A percentile compares a stretch with the other conserved stretches of the same genome.
These are phyloP conservation scores for Fragaria nilgerrensis DNA, from an alignment of 306 rosid species.

Conservation along the genomic window DNA sequence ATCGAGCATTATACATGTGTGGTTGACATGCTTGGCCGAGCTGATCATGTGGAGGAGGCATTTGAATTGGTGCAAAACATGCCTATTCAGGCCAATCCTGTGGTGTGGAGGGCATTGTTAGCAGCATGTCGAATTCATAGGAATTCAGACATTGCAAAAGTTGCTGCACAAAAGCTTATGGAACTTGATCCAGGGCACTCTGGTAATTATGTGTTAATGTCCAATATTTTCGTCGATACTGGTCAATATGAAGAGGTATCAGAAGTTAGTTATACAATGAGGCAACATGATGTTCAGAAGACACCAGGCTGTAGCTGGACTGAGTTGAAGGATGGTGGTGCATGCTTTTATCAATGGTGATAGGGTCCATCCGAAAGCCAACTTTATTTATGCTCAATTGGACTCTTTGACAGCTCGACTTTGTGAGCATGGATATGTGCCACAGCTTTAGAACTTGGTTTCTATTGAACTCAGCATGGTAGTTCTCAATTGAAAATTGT, in stretches of 20 bases:
- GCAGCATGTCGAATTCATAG: constrained; percentile 71
- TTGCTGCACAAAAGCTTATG: constrained; percentile 52
- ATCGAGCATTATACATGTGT: constrained; percentile 81
- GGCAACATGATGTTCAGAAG: constrained; percentile 68
- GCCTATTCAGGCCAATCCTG: constrained; percentile 61
- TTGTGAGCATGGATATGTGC: constrained; percentile 53
- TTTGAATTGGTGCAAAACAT: constrained; percentile 46
- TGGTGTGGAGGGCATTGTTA: constrained; percentile 79
- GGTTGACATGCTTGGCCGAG: constrained; percentile 83
- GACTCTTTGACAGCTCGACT: constrained; percentile 64
- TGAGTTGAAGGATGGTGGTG: constrained; percentile 71
- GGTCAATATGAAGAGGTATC: constrained; percentile 72
- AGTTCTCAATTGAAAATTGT: not conserved
- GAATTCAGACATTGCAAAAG: constrained; percentile 57
- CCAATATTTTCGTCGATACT: constrained; percentile 60
- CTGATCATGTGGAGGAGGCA: constrained; percentile 62
- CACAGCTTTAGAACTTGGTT: constrained; percentile 29
- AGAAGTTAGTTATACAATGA: constrained; percentile 66
- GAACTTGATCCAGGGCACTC: constrained; percentile 71
- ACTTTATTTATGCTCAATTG: constrained; percentile 52
- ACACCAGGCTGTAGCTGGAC: constrained; percentile 86
- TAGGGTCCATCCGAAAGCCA: constrained; percentile 54
- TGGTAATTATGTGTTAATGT: constrained; percentile 76
- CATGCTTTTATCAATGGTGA: constrained; percentile 65
- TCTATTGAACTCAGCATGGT: constrained; percentile 11